Evolutionary conservation across 331 rosid genomes (phyloP).

Genomic region (Arachis monticola): DNA sequence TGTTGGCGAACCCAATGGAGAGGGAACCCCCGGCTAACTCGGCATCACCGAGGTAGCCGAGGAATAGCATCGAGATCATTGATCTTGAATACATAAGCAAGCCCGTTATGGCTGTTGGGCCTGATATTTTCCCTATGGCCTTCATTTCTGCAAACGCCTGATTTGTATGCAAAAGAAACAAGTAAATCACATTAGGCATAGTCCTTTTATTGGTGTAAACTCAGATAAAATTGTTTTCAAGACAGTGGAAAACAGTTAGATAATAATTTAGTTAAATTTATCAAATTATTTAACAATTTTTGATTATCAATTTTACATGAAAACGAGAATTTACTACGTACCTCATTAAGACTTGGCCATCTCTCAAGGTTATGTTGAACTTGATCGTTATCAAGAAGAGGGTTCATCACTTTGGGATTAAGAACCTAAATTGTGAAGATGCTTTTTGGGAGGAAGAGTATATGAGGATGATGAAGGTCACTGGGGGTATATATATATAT

Average conservation of each 20-base stretch:
- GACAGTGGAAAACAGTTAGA: no score
- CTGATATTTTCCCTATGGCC: slow-evolving; percentile 84
- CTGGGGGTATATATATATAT: slow-evolving; percentile 8
- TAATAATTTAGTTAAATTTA: no score
- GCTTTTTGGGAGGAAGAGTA: slow-evolving; percentile 47
- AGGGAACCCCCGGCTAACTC: slow-evolving; percentile 96
- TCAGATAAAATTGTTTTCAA: no score
- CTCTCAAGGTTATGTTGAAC: slow-evolving; percentile 63
- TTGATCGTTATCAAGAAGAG: slow-evolving; percentile 44
- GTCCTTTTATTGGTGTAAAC: no score
- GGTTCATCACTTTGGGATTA: slow-evolving; percentile 33
- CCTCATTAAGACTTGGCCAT: slow-evolving; percentile 92
- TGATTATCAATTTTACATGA: no score
- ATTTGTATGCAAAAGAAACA: neutral
- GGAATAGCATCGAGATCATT: slow-evolving; percentile 97
- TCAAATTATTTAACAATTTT: no score
- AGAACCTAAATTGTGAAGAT: slow-evolving; percentile 44
- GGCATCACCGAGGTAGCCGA: slow-evolving; percentile 87
- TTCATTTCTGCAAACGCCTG: slow-evolving; percentile 80
- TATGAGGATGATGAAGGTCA: slow-evolving; percentile 50
- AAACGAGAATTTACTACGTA: slow-evolving; percentile 2
- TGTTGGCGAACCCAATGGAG: slow-evolving; percentile 92
- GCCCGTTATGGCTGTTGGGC: slow-evolving; percentile 82
- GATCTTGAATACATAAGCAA: slow-evolving; percentile 80
- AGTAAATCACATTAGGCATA: neutral